Conservation (phyloP, 192 early-diverging fungal genomes). For the Cladochytrium replicatum region DNA sequence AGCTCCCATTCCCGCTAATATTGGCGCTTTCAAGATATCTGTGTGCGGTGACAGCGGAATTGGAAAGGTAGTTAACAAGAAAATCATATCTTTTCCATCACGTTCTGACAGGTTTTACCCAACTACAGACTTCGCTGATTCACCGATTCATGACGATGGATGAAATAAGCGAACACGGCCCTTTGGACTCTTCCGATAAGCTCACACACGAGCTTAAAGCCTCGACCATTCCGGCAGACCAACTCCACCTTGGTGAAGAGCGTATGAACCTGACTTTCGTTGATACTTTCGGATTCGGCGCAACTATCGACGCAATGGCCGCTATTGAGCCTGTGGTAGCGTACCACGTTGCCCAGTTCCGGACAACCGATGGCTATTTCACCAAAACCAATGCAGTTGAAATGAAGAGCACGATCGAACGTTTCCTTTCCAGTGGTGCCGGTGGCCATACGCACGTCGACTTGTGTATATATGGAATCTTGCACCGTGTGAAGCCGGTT, state of each 20-base stretch:
- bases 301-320: conserved; percentile 25
- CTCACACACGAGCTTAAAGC: conserved; percentile 7
- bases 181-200: background rate
- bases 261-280: conserved; percentile 27
- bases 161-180: conserved; percentile 12
- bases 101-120: background rate
- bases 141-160: conserved; percentile 10
- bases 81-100: background rate
- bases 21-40: conserved; percentile 25
- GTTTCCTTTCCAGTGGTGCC: conserved; percentile 14
- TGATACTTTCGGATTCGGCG: conserved; percentile 36
- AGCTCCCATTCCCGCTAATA: conserved; percentile 17
- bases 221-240: conserved; percentile 21
- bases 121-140: conserved; percentile 22
- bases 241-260: conserved; percentile 15
- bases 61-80: conserved; percentile 35
- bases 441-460: conserved; percentile 35
- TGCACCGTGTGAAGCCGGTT: conserved; percentile 56
- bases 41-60: conserved; percentile 35
- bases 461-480: conserved; percentile 29
- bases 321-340: conserved; percentile 27
- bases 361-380: conserved; percentile 26
- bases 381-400: conserved; percentile 2
- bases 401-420: background rate
- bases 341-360: conserved; percentile 24